A percentile compares a stretch with the other conserved stretches of the same genome.
Evolutionary conservation across 257 asterid species (phyloP).

Genomic region (Apocynum venetum): DNA sequence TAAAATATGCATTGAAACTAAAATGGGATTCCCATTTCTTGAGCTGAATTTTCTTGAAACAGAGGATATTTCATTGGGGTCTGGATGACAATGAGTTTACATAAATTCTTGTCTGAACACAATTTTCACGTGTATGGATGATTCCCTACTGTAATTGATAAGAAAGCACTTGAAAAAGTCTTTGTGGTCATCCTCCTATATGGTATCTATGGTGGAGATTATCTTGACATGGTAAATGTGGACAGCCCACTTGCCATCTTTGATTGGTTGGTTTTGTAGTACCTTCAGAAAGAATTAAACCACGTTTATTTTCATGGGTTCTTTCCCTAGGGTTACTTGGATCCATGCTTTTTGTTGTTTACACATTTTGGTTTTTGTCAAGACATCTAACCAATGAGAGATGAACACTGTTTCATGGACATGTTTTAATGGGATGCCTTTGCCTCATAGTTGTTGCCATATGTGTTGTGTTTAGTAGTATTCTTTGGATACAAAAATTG

Average conservation of each 20-base stretch:
- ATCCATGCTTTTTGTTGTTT: neutral
- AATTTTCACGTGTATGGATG: slow-evolving; percentile 9
- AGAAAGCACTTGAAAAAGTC: neutral
- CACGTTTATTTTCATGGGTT: neutral
- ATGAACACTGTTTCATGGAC: neutral
- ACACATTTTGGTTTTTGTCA: neutral
- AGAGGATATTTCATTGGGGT: neutral
- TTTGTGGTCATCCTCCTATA: slow-evolving; percentile 6
- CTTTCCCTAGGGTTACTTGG: neutral
- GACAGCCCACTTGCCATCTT: neutral
- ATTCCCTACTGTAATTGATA: neutral
- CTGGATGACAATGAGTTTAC: neutral
- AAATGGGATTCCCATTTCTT: no score
- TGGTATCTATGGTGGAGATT: neutral
- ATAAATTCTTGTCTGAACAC: neutral
- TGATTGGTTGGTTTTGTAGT: neutral
- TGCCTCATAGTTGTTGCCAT: no score
- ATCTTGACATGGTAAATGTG: neutral
- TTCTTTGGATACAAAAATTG: neutral
- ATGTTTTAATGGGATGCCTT: neutral
- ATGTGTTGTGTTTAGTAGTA: no score
- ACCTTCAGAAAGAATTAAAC: neutral
- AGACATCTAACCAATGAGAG: slow-evolving; percentile 8
- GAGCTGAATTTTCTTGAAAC: neutral
- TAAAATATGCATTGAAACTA: no score